Evolutionary conservation across 2,329 filamentous ascomycete genomes (phyloP).

Genomic region (Penicillium sp.): DNA sequence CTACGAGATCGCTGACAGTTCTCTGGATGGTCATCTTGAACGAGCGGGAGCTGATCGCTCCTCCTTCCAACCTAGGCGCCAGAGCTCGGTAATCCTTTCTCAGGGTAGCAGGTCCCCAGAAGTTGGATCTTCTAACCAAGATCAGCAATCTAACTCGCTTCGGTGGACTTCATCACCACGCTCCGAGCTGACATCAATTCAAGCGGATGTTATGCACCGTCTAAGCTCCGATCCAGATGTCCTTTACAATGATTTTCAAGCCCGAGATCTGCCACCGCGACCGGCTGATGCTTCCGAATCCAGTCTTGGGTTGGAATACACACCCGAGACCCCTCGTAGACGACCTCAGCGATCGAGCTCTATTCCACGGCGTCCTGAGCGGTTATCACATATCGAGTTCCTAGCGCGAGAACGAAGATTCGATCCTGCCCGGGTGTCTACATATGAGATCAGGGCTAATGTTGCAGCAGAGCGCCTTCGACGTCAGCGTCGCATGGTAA

Average conservation of each 20-base stretch:
- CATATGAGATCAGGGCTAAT: constrained; percentile 42
- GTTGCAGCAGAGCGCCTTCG: constrained; percentile 45
- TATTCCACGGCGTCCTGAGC: constrained; percentile 38
- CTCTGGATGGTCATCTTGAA: constrained; percentile 35
- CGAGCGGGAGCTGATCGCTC: constrained; percentile 31
- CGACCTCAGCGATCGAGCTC: constrained; percentile 40
- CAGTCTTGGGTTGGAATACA: constrained; percentile 25
- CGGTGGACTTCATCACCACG: constrained; percentile 47
- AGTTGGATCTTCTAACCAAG: constrained; percentile 23
- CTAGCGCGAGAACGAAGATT: constrained; percentile 31
- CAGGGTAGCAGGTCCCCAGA: constrained; percentile 37
- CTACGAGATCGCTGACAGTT: constrained; percentile 34
- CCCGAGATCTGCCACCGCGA: constrained; percentile 14
- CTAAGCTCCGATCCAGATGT: constrained; percentile 25
- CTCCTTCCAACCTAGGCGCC: constrained; percentile 41
- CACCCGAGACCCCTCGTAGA: constrained; percentile 26
- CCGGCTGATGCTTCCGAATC: constrained; percentile 20
- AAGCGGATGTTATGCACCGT: constrained; percentile 27
- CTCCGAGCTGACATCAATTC: constrained; percentile 39
- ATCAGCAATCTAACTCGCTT: constrained; percentile 39
- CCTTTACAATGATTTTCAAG: constrained; percentile 23
- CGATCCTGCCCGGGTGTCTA: constrained; percentile 33
- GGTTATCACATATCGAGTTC: constrained; percentile 11
- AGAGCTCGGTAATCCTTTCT: constrained; percentile 47
- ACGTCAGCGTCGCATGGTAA: constrained; percentile 40